Evolutionary conservation across 306 rosid genomes (phyloP).

Genomic region (Quillaja saponaria): DNA sequence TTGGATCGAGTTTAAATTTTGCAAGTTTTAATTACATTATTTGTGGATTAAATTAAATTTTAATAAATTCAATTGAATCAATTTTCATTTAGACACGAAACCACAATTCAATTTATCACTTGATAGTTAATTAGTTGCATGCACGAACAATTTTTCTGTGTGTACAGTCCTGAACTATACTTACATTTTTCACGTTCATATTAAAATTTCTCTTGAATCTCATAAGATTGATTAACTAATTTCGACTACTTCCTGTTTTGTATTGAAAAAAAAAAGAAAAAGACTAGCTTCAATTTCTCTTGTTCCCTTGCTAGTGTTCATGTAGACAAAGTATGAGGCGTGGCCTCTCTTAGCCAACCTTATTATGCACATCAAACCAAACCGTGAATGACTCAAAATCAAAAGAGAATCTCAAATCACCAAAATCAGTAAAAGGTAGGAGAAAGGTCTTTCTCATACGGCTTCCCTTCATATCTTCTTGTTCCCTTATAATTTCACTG

Average conservation of each 20-base stretch:
- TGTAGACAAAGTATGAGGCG: background rate
- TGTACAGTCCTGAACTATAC: too few relatives aligned
- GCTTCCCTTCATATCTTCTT: constrained; percentile 19
- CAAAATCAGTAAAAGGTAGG: constrained; percentile 37
- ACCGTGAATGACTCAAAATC: constrained; percentile 31
- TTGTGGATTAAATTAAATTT: too few relatives aligned
- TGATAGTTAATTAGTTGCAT: too few relatives aligned
- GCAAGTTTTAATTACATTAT: too few relatives aligned
- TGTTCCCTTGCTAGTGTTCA: background rate
- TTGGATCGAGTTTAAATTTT: too few relatives aligned
- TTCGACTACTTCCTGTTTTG: background rate
- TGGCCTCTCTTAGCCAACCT: constrained; percentile 16
- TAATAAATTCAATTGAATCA: too few relatives aligned
- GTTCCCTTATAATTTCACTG: constrained; percentile 12
- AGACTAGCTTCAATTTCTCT: background rate
- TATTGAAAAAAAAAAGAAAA: background rate
- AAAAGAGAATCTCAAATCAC: constrained; percentile 18
- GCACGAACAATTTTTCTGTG: too few relatives aligned
- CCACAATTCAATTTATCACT: too few relatives aligned
- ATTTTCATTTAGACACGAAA: too few relatives aligned
- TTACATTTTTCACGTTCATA: too few relatives aligned
- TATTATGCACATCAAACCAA: constrained; percentile 33
- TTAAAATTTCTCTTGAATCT: too few relatives aligned
- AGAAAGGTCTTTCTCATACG: constrained; percentile 42
- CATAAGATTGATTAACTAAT: too few relatives aligned